Evolutionary conservation across 192 early-diverging fungal genomes (phyloP).

Genomic region (Linnemannia schmuckeri): DNA sequence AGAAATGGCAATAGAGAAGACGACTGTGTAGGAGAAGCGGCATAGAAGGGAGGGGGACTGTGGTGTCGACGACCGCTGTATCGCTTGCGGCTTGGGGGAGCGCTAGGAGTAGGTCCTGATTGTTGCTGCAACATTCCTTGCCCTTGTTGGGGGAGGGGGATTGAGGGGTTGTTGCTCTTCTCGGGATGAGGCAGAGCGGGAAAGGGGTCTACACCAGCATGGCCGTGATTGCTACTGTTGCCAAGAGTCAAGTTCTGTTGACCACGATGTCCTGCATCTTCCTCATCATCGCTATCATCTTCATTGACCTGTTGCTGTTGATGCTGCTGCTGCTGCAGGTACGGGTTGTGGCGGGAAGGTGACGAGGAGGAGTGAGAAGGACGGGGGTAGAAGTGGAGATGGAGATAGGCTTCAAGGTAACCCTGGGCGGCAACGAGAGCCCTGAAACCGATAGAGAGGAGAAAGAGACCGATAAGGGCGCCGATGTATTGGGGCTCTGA

Average conservation of each 20-base stretch:
- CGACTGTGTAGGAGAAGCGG: background rate
- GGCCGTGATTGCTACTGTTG: background rate
- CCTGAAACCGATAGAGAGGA: conserved; percentile 60
- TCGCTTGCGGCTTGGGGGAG: background rate
- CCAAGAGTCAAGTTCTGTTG: too few species aligned
- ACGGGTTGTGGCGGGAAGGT: background rate
- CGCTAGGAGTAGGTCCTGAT: background rate
- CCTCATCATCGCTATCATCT: background rate
- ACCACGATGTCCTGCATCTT: background rate
- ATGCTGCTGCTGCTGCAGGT: background rate
- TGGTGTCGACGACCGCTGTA: background rate
- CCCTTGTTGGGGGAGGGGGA: background rate
- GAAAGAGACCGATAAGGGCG: conserved; percentile 60
- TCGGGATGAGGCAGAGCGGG: background rate
- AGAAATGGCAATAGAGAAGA: background rate
- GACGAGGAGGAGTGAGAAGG: background rate
- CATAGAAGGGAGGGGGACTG: background rate
- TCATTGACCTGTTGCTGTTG: background rate
- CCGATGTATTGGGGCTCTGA: conserved; percentile 63
- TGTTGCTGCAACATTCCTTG: background rate
- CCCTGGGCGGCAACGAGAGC: conserved; percentile 57
- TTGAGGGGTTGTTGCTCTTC: background rate
- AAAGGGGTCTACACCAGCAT: background rate
- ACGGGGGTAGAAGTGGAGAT: conserved; percentile 44
- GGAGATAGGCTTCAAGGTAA: conserved; percentile 57